A percentile compares a stretch with the other conserved stretches of the same genome.
phyloP scores from a whole-genome alignment of 768 basidiomycete genomes.

The Cystobasidium ongulense region DNA sequence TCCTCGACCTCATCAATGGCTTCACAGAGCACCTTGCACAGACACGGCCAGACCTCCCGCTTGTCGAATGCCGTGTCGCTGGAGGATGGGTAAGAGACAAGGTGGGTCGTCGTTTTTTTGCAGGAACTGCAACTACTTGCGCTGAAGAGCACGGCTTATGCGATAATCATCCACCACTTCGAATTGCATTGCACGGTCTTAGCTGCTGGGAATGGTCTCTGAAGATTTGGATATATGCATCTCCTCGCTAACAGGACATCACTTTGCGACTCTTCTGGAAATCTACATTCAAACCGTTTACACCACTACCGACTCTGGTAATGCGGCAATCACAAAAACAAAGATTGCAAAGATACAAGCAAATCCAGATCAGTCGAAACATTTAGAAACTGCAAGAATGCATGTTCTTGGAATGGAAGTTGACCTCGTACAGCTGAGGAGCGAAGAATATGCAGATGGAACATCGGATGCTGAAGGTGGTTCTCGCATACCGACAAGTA shows the following conservation, averaged over 20 bases:
- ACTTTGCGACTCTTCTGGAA: conserved; percentile 73
- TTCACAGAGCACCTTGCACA: conserved; percentile 36
- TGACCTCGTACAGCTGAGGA: conserved; percentile 83
- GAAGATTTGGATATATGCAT: conserved; percentile 92
- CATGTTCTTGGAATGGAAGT: conserved; percentile 70
- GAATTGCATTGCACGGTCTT: background rate
- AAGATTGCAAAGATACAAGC: conserved; percentile 72
- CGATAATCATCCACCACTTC: background rate
- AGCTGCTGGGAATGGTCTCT: conserved; percentile 70
- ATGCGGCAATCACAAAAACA: conserved; percentile 31
- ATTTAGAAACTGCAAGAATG: conserved; percentile 87
- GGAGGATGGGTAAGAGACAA: conserved; percentile 99
- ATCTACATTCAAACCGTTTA: conserved; percentile 52
- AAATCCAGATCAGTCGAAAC: conserved; percentile 96
- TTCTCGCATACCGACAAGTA: conserved; percentile 78
- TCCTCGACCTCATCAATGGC: conserved; percentile 31
- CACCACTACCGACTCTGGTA: conserved; percentile 37
- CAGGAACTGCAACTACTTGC: too few relatives aligned
- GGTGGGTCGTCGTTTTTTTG: conserved; percentile 51
- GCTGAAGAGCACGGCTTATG: too few relatives aligned
- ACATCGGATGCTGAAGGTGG: conserved; percentile 48
- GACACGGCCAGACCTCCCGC: conserved; percentile 38
- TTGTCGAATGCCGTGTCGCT: conserved; percentile 69
- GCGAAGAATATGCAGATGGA: conserved; percentile 62
- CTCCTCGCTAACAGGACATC: conserved; percentile 74